These are phyloP conservation scores for Apiotrichum gamsii DNA, from an alignment of 1,284 basidiomycete genomes.

Conservation along the genomic window DNA sequence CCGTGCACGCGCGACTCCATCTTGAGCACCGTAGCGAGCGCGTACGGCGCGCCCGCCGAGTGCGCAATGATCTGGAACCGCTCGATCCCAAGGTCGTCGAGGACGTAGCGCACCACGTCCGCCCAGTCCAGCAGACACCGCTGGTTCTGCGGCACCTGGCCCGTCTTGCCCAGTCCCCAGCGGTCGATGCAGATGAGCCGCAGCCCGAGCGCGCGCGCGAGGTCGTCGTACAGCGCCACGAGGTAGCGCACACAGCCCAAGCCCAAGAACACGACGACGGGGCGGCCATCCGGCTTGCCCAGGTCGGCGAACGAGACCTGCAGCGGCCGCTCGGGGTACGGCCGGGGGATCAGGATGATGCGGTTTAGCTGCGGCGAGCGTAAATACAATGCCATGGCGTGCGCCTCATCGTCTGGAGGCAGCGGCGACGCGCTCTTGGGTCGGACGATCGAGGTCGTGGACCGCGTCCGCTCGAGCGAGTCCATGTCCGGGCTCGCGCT, in stretches of 20 bases:
- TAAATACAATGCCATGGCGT: conserved; percentile 55
- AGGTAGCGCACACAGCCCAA: conserved; percentile 90
- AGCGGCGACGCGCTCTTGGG: conserved; percentile 9
- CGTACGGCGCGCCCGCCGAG: conserved; percentile 94
- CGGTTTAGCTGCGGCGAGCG: conserved; percentile 78
- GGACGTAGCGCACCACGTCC: conserved; percentile 77
- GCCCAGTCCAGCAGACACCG: conserved; percentile 86
- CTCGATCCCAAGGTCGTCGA: conserved; percentile 70
- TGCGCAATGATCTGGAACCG: conserved; percentile 87
- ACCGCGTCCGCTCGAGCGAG: conserved; percentile 4
- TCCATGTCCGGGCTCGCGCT: conserved; percentile 2
- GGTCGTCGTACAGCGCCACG: conserved; percentile 90
- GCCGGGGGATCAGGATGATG: conserved; percentile 66
- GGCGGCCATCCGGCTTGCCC: conserved; percentile 71
- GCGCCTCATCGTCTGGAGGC: conserved; percentile 16
- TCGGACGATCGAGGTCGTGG: conserved; percentile 4
- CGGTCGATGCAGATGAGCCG: conserved; percentile 91
- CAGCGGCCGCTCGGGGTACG: conserved; percentile 58
- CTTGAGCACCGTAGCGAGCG: conserved; percentile 74
- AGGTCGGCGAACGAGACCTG: conserved; percentile 91
- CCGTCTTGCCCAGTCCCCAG: conserved; percentile 85
- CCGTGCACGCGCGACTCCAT: conserved; percentile 70
- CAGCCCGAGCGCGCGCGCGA: conserved; percentile 79
- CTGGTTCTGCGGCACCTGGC: conserved; percentile 61
- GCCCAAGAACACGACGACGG: conserved; percentile 85